Base-by-base conservation (phyloP, 176 grass and related monocot genomes). In the Metroxylon sagu region DNA sequence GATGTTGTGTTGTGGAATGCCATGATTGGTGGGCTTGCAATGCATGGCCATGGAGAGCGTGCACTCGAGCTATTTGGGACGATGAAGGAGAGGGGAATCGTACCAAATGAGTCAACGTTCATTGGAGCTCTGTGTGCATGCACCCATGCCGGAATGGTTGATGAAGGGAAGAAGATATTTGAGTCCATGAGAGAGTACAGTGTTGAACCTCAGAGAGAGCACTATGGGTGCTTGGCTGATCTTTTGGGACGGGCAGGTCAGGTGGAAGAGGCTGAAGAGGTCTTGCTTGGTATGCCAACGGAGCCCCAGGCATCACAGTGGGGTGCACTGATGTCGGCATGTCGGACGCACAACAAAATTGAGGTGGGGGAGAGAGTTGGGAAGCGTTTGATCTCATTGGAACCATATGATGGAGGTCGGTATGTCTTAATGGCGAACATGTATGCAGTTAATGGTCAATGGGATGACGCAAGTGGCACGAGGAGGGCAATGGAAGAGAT, bases 1-100 rank as follows among this genome's bases (percentile, higher is more conserved):
- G 86, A 89, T 57, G 57, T 78, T 19, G 81, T 89, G 65, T 56
- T 78, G 57, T 85, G 86, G 81, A 89, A 89, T 49, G 75, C 81
- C 2, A 85, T 89, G 74, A 72, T 85, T 5, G 71, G 81, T 6
- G 86, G 81, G 57, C 71, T 89, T 29, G 86, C 81, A 0, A 84
- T 89, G 67, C 79, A 81, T 49, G 74, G 86, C 18, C 62, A 78
- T 53, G 74, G 74, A 1, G 28, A 67, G 19, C 49, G 0, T 49
- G 70, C 81, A 3, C 71, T 85, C 0, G 62, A 71, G 5, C 51
- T 85, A 48, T 85, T 89, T 56, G 50, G 29, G 10, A 75, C 48
- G 54, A 85, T 89, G 81, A 48, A 56, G 16, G 56, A 51, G 2
- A 78, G 71, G 27, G 67, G 62, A 1, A 72, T 89, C 49, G 15